phyloP scores from a whole-genome alignment of 345 rosid genomes.

The Capsella bursapastoris region DNA sequence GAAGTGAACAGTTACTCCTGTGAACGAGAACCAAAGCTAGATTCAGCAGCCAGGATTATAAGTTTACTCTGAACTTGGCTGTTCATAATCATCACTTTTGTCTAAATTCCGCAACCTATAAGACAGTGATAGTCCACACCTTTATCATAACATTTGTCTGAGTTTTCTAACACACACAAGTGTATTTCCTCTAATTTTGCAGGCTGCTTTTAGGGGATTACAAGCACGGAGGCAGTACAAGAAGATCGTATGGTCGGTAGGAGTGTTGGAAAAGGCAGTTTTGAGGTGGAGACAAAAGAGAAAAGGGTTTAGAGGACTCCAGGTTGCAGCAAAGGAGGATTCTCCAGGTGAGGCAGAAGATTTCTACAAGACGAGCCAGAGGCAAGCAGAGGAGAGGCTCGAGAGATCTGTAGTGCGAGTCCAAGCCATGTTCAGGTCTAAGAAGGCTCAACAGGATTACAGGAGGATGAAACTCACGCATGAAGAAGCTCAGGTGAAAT shows the following conservation, averaged over 20 bases:
- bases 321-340: constrained; percentile 68
- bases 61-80: neutral
- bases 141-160: constrained; percentile 10
- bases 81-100: neutral
- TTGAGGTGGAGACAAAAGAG: constrained; percentile 90
- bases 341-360: constrained; percentile 56
- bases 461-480: constrained; percentile 78
- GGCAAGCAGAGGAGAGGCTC: constrained; percentile 90
- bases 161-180: constrained; percentile 2
- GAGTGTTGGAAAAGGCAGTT: constrained; percentile 88
- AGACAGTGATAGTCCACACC: neutral
- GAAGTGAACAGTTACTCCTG: constrained; percentile 2
- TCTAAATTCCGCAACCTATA: neutral
- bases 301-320: constrained; percentile 82
- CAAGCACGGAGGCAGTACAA: constrained; percentile 79
- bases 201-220: constrained; percentile 90
- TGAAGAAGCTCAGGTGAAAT: constrained; percentile 67
- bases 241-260: constrained; percentile 91
- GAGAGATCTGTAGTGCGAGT: constrained; percentile 86
- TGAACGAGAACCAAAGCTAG: neutral
- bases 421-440: constrained; percentile 95
- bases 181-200: constrained; percentile 27
- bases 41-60: constrained; percentile 14
- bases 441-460: constrained; percentile 90
- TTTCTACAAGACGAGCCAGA: constrained; percentile 71